Percentiles rank a stretch among this genome's conserved stretches.
phyloP scores from a whole-genome alignment of 192 early-diverging fungal genomes.

The Coemansia guatemalensis region DNA sequence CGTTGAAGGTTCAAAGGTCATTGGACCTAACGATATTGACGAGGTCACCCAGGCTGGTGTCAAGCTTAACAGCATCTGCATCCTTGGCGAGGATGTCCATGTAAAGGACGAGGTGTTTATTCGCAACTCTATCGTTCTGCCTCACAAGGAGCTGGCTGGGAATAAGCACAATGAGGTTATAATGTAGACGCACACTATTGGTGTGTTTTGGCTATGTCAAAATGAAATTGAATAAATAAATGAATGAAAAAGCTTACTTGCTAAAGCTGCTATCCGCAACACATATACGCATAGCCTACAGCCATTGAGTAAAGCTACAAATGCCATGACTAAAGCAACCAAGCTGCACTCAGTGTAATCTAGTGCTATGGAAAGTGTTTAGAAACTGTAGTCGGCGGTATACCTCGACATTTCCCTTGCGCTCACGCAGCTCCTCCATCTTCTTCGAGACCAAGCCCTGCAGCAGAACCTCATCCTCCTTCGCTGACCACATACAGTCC shows the following conservation, averaged over 20 bases:
- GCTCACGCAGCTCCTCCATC: conserved; percentile 40
- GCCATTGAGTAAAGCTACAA: too few species aligned
- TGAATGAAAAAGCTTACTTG: neutral
- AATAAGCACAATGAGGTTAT: conserved; percentile 93
- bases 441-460: conserved; percentile 15
- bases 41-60: conserved; percentile 83
- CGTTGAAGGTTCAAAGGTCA: conserved; percentile 81
- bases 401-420: conserved; percentile 49
- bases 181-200: conserved; percentile 66
- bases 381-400: conserved; percentile 53
- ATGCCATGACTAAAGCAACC: neutral
- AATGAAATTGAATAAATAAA: conserved; percentile 1
- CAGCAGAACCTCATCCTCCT: conserved; percentile 33
- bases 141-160: conserved; percentile 92
- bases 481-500: conserved; percentile 35
- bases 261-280: neutral
- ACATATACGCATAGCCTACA: too few species aligned
- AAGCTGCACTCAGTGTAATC: neutral
- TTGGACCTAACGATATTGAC: conserved; percentile 62
- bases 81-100: conserved; percentile 89
- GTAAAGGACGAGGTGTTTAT: conserved; percentile 94
- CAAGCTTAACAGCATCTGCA: conserved; percentile 89
- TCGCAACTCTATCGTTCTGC: conserved; percentile 95
- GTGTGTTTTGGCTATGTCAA: neutral
- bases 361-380: conserved; percentile 37